These are phyloP conservation scores for Oxyria digyna DNA, from an alignment of 148 eudicot species.

Conservation along the genomic window DNA sequence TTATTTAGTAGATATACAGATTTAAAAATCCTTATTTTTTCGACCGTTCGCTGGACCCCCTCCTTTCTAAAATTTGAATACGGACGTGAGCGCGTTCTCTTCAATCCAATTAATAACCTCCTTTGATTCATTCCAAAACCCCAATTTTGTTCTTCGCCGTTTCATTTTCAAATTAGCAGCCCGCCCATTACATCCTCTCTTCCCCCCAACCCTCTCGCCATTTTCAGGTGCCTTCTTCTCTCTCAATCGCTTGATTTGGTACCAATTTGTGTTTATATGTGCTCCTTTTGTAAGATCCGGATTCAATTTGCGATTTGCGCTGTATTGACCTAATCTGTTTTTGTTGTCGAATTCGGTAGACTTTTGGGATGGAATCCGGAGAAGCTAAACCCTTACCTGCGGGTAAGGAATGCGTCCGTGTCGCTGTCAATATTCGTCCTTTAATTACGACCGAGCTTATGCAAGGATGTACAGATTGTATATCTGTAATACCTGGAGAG, in stretches of 20 bases:
- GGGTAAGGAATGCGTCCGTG: slow-evolving; percentile 46
- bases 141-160: not conserved
- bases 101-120: slow-evolving; percentile 6
- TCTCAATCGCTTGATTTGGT: not conserved
- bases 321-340: not conserved
- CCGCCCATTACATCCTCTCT: not conserved
- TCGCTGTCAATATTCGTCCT: slow-evolving; percentile 70
- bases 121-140: slow-evolving; percentile 1
- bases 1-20: not conserved
- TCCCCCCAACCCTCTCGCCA: not conserved
- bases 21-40: not conserved
- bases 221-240: not conserved
- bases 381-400: slow-evolving; percentile 15
- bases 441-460: slow-evolving; percentile 62
- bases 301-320: not conserved
- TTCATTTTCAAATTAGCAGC: not conserved
- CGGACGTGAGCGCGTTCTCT: slow-evolving; percentile 9
- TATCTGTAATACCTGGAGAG: slow-evolving; percentile 45
- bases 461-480: slow-evolving; percentile 59
- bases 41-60: not conserved
- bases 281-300: not conserved
- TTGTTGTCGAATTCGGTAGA: not conserved
- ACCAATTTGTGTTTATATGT: not conserved
- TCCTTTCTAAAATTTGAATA: slow-evolving; percentile 2
- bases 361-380: slow-evolving; percentile 27